phyloP scores from a whole-genome alignment of 1,284 basidiomycete species.

The Mycosarcoma maydis region DNA sequence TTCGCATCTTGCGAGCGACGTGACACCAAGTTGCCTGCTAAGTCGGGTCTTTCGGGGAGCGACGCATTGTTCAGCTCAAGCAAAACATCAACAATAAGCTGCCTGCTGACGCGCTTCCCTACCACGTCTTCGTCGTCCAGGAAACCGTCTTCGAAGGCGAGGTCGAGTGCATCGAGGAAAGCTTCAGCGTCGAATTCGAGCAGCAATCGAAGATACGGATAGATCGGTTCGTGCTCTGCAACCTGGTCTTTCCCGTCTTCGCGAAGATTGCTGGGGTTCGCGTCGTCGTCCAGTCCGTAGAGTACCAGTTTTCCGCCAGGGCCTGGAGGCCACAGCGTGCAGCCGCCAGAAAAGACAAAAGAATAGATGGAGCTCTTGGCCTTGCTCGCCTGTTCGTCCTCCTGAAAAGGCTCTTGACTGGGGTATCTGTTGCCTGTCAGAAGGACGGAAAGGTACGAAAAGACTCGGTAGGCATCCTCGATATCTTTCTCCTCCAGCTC shows the following conservation, averaged over 20 bases:
- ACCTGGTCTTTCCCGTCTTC: slow-evolving; percentile 73
- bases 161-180: slow-evolving; percentile 90
- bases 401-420: slow-evolving; percentile 76
- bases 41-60: too few relatives aligned
- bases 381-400: slow-evolving; percentile 68
- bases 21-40: background rate
- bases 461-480: slow-evolving; percentile 87
- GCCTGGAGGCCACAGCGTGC: slow-evolving; percentile 79
- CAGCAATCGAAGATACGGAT: slow-evolving; percentile 86
- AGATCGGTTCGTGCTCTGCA: slow-evolving; percentile 71
- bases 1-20: background rate
- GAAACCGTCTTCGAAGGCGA: slow-evolving; percentile 92
- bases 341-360: slow-evolving; percentile 85
- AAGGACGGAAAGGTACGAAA: slow-evolving; percentile 85
- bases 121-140: slow-evolving; percentile 77
- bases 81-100: slow-evolving; percentile 84
- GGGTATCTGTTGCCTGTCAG: slow-evolving; percentile 90
- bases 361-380: slow-evolving; percentile 71
- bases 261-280: slow-evolving; percentile 69
- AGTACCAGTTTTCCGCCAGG: slow-evolving; percentile 78
- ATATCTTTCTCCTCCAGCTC: slow-evolving; percentile 37
- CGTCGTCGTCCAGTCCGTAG: slow-evolving; percentile 68
- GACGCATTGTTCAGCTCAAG: slow-evolving; percentile 75
- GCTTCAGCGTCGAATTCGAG: slow-evolving; percentile 92
- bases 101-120: slow-evolving; percentile 73